phyloP scores from a whole-genome alignment of 2,329 filamentous ascomycete species.

The Clarireedia monteithiana region DNA sequence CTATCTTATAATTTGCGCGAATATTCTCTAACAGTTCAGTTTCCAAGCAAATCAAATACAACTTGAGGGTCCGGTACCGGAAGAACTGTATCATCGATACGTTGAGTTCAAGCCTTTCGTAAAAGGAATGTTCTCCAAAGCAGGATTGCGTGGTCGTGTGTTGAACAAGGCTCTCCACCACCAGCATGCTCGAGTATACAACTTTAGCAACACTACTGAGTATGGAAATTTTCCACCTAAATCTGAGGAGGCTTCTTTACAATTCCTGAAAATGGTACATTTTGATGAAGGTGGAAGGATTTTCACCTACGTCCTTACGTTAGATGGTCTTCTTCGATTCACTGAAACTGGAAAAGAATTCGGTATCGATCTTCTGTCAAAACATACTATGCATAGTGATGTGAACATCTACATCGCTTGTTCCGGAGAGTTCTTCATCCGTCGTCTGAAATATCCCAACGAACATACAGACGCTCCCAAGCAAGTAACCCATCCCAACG shows the following conservation, averaged over 20 bases:
- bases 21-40: slow-evolving; percentile 36
- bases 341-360: slow-evolving; percentile 96
- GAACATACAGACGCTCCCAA: slow-evolving; percentile 35
- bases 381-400: slow-evolving; percentile 95
- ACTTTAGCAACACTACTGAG: slow-evolving; percentile 70
- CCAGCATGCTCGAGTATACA: slow-evolving; percentile 84
- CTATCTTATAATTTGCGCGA: neutral
- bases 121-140: slow-evolving; percentile 75
- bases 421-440: slow-evolving; percentile 87
- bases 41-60: slow-evolving; percentile 94
- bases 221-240: slow-evolving; percentile 62
- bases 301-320: slow-evolving; percentile 85
- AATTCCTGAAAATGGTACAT: slow-evolving; percentile 81
- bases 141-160: slow-evolving; percentile 69
- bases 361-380: slow-evolving; percentile 84
- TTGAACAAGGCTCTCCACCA: slow-evolving; percentile 82
- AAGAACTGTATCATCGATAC: slow-evolving; percentile 78
- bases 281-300: slow-evolving; percentile 79
- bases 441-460: slow-evolving; percentile 52
- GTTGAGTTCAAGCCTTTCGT: slow-evolving; percentile 91
- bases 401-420: slow-evolving; percentile 87
- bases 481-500: slow-evolving; percentile 44
- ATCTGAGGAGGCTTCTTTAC: slow-evolving; percentile 61
- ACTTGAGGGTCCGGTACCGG: slow-evolving; percentile 72
- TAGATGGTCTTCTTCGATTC: slow-evolving; percentile 81